Conservation (phyloP, 1,284 basidiomycete species). For the Ustilago loliicola region DNA sequence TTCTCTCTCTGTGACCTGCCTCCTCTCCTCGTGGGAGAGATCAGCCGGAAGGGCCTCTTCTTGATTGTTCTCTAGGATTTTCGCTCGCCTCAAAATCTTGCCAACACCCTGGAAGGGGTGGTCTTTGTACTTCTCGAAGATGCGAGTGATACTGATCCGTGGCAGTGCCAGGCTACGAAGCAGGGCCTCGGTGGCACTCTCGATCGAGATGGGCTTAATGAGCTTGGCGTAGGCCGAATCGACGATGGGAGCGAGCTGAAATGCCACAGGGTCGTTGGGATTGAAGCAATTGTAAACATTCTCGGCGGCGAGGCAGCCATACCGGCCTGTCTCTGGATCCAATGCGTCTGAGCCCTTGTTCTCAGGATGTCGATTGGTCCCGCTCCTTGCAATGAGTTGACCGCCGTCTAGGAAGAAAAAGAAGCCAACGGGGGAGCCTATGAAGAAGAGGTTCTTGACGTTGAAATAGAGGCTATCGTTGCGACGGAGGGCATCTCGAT, state of each 20-base stretch:
- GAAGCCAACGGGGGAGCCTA: conserved; percentile 75
- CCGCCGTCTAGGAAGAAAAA: conserved; percentile 75
- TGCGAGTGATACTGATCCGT: conserved; percentile 62
- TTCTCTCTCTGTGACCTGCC: conserved; percentile 16
- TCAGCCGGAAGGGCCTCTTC: conserved; percentile 9
- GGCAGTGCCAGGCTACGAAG: conserved; percentile 66
- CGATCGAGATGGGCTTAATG: conserved; percentile 69
- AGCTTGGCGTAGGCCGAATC: conserved; percentile 70
- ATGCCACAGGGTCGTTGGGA: conserved; percentile 71
- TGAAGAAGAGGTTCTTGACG: conserved; percentile 74
- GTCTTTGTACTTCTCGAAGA: conserved; percentile 64
- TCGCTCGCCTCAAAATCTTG: conserved; percentile 26
- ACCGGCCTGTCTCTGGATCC: conserved; percentile 72
- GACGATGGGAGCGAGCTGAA: conserved; percentile 70
- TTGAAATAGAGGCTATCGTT: conserved; percentile 68
- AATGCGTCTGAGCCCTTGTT: conserved; percentile 66
- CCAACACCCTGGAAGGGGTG: conserved; percentile 51
- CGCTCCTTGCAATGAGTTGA: conserved; percentile 74
- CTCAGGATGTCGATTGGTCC: conserved; percentile 72
- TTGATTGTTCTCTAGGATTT: conserved; percentile 20
- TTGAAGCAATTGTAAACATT: conserved; percentile 72
- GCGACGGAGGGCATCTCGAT: conserved; percentile 26
- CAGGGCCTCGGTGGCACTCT: conserved; percentile 65
- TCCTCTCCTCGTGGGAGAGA: conserved; percentile 20
- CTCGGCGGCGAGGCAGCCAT: conserved; percentile 75